Evolutionary conservation across 2,329 filamentous ascomycete species (phyloP).

Genomic region (Byssoonygena ceratinophila): DNA sequence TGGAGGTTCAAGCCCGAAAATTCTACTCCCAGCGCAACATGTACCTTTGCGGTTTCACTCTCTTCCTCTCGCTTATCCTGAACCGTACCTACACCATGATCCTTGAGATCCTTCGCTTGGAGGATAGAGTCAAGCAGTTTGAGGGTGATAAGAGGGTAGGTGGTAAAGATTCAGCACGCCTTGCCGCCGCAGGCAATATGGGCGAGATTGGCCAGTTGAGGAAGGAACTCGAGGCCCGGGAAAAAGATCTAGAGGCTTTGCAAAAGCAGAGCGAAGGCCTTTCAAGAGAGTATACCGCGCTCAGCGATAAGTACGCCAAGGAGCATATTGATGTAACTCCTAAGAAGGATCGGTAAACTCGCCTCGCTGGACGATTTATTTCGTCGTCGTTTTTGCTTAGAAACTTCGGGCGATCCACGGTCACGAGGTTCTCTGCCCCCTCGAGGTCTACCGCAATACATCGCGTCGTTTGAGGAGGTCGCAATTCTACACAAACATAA

Average conservation of each 20-base stretch:
- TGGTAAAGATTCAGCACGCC: conserved; percentile 59
- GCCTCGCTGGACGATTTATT: not conserved
- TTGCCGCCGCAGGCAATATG: conserved; percentile 60
- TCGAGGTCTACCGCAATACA: not conserved
- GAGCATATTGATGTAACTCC: conserved; percentile 35
- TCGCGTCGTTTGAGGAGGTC: not conserved
- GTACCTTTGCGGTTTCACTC: conserved; percentile 98
- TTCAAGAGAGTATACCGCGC: conserved; percentile 70
- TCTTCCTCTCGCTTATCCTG: conserved; percentile 92
- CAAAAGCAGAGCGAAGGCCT: conserved; percentile 88
- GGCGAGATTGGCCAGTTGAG: conserved; percentile 68
- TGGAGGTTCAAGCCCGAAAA: conserved; percentile 98
- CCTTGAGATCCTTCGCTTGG: conserved; percentile 77
- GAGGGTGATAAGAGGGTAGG: conserved; percentile 55
- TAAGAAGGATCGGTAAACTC: conserved; percentile 46
- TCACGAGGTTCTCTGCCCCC: too few relatives aligned
- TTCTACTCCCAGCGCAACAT: conserved; percentile 99
- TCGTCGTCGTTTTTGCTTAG: not conserved
- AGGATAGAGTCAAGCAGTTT: conserved; percentile 78
- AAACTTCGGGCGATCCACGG: not conserved
- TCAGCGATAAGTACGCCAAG: conserved; percentile 70
- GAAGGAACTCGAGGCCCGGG: conserved; percentile 59
- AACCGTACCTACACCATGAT: conserved; percentile 99
- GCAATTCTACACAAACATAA: not conserved
- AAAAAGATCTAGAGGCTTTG: conserved; percentile 71